A percentile compares a stretch with the other conserved stretches of the same genome.
These are phyloP conservation scores for Trametes pubescens DNA, from an alignment of 1,284 basidiomycete genomes.

Conservation along the genomic window DNA sequence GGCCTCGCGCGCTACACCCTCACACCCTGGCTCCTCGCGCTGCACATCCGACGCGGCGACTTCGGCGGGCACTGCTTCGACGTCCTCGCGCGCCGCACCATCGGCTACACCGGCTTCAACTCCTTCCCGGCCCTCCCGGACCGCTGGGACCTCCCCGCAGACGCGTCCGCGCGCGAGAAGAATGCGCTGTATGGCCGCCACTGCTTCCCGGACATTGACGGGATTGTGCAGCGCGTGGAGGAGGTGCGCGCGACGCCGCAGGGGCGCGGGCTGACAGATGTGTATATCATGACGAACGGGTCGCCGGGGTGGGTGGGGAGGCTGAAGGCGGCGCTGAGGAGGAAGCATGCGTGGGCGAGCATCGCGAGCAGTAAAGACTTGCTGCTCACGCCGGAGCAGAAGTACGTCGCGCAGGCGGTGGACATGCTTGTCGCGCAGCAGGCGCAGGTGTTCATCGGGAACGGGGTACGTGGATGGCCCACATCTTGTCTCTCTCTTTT, in stretches of 20 bases:
- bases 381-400: conserved; percentile 47
- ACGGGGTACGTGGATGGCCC: conserved; percentile 47
- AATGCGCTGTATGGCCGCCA: conserved; percentile 44
- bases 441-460: conserved; percentile 55
- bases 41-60: conserved; percentile 70
- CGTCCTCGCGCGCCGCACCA: conserved; percentile 50
- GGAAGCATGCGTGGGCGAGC: conserved; percentile 34
- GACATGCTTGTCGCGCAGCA: conserved; percentile 56
- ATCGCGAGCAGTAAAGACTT: conserved; percentile 48
- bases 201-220: conserved; percentile 52
- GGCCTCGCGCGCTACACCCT: conserved; percentile 30
- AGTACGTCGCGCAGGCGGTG: conserved; percentile 48
- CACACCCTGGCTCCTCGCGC: conserved; percentile 54
- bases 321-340: conserved; percentile 39
- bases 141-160: conserved; percentile 43
- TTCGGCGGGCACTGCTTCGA: conserved; percentile 59
- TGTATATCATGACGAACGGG: conserved; percentile 52
- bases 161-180: conserved; percentile 37
- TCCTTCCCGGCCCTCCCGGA: conserved; percentile 50
- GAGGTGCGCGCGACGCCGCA: conserved; percentile 38
- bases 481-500: background rate
- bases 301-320: conserved; percentile 41
- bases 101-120: conserved; percentile 53
- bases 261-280: conserved; percentile 34
- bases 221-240: conserved; percentile 49